Base-by-base conservation (phyloP, 192 early-diverging fungal species). In the Borealophlyctis nickersoniae region DNA sequence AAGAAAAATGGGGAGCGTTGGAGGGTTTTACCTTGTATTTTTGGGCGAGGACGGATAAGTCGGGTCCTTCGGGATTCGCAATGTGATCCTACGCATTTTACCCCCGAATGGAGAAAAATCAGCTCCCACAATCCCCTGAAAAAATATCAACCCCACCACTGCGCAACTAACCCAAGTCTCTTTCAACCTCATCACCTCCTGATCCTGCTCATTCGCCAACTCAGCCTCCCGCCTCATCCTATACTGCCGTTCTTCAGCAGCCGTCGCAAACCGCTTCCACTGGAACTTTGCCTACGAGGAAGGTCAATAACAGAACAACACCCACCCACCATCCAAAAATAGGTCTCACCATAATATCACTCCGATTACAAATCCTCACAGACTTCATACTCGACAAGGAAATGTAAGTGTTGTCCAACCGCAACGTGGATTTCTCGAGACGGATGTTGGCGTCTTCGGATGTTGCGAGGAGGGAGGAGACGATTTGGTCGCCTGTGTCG, bases 321-420 rank as follows among this genome's bases (percentile, higher is more conserved):
- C n/a, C n/a, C n/a, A n/a, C n/a, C n/a, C n/a, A n/a, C n/a, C n/a
- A n/a, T n/a, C n/a, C n/a, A n/a, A n/a, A n/a, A n/a, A n/a, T n/a
- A n/a, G n/a, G 36, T 7, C 56, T 51, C 33, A 84, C 82, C 72
- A 83, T 73, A 23, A 77, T 71, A 16, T 83, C 75, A 31, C 78
- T 81, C 0, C 70, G 51, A 52, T 86, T 86, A 58, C 69, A 36
- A 3, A 86, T 67, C 52, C 63, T 74, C 11, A 86, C 49, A 0
- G 60, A 66, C 53, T 83, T 81, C 39, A 70, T 60, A 2, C 77
- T 77, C 0, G 57, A 45, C 24, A 86, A 54, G 11, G 66, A 73
- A 50, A 85, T 86, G 64, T 75, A 84, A 2, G 85, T 86, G 49
- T 65, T 77, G 19, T 83, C 78, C 58, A 86, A 55, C 29, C 55